Percentiles rank a stretch among this genome's conserved stretches.
These are phyloP conservation scores for Ophiostoma fasciatum DNA, from an alignment of 2,329 filamentous ascomycete genomes.

Conservation along the genomic window DNA sequence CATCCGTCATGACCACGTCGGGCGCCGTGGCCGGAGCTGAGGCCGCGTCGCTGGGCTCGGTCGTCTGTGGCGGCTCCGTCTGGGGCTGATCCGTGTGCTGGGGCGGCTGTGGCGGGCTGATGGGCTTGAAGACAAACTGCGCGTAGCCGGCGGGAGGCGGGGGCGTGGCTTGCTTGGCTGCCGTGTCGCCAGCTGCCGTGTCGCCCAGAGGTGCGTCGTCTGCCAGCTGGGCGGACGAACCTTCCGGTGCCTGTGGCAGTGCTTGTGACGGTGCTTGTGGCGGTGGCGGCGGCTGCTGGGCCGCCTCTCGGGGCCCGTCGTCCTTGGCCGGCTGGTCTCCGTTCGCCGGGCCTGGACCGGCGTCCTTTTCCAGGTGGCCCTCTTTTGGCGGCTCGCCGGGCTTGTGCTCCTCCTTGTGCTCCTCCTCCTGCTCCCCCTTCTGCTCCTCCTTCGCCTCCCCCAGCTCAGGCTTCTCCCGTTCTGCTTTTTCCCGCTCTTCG, in stretches of 20 bases:
- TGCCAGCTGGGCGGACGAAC: too few species aligned
- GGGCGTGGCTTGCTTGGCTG: neutral
- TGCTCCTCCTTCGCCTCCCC: too few species aligned
- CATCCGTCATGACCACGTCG: conserved; percentile 1
- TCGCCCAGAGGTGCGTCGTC: too few species aligned
- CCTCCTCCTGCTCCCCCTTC: neutral
- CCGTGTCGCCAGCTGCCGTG: too few species aligned
- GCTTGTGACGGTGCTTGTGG: too few species aligned
- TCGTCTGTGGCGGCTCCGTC: too few species aligned
- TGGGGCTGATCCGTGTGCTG: too few species aligned
- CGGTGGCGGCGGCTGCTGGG: too few species aligned
- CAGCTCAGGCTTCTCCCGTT: too few species aligned
- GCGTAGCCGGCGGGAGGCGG: neutral
- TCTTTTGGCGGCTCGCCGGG: neutral
- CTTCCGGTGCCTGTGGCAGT: too few species aligned
- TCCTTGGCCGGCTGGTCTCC: neutral
- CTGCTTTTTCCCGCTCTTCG: neutral
- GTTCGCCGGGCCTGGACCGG: neutral
- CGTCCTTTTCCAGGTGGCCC: neutral
- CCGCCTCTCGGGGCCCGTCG: too few species aligned
- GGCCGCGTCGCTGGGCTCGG: too few species aligned
- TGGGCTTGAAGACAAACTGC: conserved; percentile 8
- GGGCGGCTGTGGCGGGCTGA: neutral
- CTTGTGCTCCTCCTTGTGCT: neutral
- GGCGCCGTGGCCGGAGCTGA: neutral